Conservation (phyloP, 1,284 basidiomycete species). For the Trichosporon asahii region DNA sequence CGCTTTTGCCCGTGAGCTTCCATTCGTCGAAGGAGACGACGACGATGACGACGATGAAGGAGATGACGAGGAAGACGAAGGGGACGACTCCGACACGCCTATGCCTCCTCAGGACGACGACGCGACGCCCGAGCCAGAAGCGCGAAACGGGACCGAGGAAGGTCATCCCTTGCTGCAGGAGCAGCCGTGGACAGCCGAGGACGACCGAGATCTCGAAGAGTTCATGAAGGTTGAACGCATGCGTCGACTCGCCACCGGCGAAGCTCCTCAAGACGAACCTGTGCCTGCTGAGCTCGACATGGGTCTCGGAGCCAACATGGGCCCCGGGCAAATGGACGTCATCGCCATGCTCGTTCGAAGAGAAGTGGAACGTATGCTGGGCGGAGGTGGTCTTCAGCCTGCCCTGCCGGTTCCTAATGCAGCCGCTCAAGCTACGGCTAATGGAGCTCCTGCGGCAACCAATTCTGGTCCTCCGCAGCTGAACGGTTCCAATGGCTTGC, state of each 20-base stretch:
- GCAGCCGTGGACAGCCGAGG: conserved; percentile 27
- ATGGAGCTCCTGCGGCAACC: not conserved
- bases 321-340: not conserved
- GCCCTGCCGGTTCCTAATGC: not conserved
- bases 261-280: not conserved
- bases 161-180: not conserved
- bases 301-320: not conserved
- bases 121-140: not conserved
- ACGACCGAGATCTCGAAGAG: conserved; percentile 30
- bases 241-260: not conserved
- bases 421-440: not conserved
- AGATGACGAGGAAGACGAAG: conserved; percentile 19
- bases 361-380: conserved; percentile 8
- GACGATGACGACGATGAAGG: conserved; percentile 26
- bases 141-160: not conserved
- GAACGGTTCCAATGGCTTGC: not conserved
- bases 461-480: not conserved
- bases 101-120: conserved; percentile 23
- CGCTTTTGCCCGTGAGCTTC: conserved; percentile 27
- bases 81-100: conserved; percentile 36
- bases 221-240: conserved; percentile 28
- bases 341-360: conserved; percentile 1
- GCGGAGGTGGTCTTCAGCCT: not conserved
- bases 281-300: not conserved
- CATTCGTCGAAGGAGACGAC: conserved; percentile 18